Evolutionary conservation across 345 rosid species (phyloP).

Genomic region (Citrus unshiu): DNA sequence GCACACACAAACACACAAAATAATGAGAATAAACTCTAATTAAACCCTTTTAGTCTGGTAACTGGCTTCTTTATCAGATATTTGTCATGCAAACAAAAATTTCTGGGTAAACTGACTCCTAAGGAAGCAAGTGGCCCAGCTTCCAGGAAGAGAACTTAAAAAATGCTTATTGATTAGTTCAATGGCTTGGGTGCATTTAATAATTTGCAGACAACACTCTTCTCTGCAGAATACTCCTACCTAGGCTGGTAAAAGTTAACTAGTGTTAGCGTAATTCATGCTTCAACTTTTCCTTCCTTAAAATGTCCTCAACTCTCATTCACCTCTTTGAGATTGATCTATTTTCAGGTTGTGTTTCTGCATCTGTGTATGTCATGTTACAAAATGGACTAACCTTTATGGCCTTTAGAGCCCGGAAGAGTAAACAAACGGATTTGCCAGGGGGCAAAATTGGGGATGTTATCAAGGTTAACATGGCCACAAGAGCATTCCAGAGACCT

Average conservation of each 20-base stretch:
- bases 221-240: neutral
- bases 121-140: neutral
- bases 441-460: too few relatives aligned
- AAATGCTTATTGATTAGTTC: neutral
- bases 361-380: too few relatives aligned
- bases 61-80: neutral
- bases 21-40: neutral
- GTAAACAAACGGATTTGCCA: too few relatives aligned
- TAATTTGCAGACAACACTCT: neutral
- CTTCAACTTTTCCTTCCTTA: too few relatives aligned
- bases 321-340: too few relatives aligned
- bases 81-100: neutral
- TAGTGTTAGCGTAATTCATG: neutral
- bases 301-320: too few relatives aligned
- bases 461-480: too few relatives aligned
- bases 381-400: too few relatives aligned
- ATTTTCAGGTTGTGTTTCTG: too few relatives aligned
- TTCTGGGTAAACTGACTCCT: neutral
- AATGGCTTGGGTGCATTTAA: neutral
- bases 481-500: too few relatives aligned
- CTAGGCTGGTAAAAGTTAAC: neutral
- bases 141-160: neutral
- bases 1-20: too few relatives aligned
- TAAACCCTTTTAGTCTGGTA: neutral
- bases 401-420: too few relatives aligned